A percentile compares a stretch with the other conserved stretches of the same genome.
Evolutionary conservation across 176 grass and related monocot species (phyloP).

Genomic region (Phragmites australis): DNA sequence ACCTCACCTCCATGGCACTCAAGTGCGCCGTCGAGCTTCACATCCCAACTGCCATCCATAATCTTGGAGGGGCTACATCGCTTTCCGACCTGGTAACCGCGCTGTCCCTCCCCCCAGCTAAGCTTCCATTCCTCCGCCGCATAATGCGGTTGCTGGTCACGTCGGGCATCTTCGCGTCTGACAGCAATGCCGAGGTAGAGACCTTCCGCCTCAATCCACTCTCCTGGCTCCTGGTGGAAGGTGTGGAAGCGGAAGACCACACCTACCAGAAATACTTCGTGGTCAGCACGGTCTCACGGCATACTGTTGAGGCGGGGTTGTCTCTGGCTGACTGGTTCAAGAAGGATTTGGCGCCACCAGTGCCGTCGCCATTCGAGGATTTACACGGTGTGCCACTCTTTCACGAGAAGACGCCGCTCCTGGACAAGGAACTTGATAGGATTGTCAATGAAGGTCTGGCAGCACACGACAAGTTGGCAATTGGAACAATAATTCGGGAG

Average conservation of each 20-base stretch:
- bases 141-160: conserved; percentile 45
- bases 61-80: conserved; percentile 24
- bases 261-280: background rate
- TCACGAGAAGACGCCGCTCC: background rate
- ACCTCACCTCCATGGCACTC: conserved; percentile 32
- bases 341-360: background rate
- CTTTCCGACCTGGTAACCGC: conserved; percentile 16
- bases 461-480: background rate
- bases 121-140: conserved; percentile 30
- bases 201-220: conserved; percentile 34
- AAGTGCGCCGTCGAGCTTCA: conserved; percentile 52
- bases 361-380: background rate
- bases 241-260: background rate
- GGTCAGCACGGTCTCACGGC: background rate
- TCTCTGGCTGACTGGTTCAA: conserved; percentile 38
- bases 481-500: background rate
- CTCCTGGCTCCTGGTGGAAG: conserved; percentile 30
- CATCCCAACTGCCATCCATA: conserved; percentile 38
- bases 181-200: background rate
- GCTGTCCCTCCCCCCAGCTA: conserved; percentile 22
- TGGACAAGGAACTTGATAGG: background rate
- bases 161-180: conserved; percentile 11
- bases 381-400: background rate
- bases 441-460: conserved; percentile 28
- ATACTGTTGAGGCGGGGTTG: background rate